Evolutionary conservation across 345 rosid genomes (phyloP).

Genomic region (Brassica nigra): DNA sequence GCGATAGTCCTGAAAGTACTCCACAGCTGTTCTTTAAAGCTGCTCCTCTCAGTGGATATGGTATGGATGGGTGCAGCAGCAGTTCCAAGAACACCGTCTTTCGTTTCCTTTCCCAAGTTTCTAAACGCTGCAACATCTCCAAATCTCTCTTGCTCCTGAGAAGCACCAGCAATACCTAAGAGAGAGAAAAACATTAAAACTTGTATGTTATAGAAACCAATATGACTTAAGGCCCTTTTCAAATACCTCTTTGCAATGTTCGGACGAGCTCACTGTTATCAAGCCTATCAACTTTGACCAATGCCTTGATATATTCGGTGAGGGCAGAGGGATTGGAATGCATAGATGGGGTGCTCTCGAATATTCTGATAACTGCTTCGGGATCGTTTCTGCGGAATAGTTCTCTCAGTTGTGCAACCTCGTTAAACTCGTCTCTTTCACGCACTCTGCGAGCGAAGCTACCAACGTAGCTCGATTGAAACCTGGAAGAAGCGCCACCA

Average conservation of each 20-base stretch:
- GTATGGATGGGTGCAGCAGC: slow-evolving; percentile 85
- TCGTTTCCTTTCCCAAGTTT: slow-evolving; percentile 69
- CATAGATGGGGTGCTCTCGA: slow-evolving; percentile 79
- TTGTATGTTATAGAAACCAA: neutral
- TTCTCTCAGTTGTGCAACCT: slow-evolving; percentile 70
- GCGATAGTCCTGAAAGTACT: slow-evolving; percentile 77
- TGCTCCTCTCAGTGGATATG: slow-evolving; percentile 76
- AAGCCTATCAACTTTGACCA: slow-evolving; percentile 85
- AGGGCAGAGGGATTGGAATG: slow-evolving; percentile 68
- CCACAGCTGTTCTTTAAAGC: slow-evolving; percentile 93
- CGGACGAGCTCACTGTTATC: slow-evolving; percentile 79
- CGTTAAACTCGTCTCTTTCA: slow-evolving; percentile 70
- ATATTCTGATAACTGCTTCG: slow-evolving; percentile 78
- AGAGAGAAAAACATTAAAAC: neutral
- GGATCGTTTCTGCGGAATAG: slow-evolving; percentile 80
- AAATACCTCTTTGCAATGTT: slow-evolving; percentile 81
- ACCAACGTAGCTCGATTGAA: slow-evolving; percentile 74
- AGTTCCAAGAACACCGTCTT: slow-evolving; percentile 79
- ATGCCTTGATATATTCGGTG: slow-evolving; percentile 83
- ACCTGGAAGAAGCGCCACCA: slow-evolving; percentile 45
- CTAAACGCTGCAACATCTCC: slow-evolving; percentile 66
- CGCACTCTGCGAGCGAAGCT: slow-evolving; percentile 73
- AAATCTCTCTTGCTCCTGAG: slow-evolving; percentile 58
- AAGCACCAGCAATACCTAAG: slow-evolving; percentile 54
- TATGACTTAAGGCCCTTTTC: neutral